Conservation (phyloP, 441 rosid genomes). For the Manihot esculenta region DNA sequence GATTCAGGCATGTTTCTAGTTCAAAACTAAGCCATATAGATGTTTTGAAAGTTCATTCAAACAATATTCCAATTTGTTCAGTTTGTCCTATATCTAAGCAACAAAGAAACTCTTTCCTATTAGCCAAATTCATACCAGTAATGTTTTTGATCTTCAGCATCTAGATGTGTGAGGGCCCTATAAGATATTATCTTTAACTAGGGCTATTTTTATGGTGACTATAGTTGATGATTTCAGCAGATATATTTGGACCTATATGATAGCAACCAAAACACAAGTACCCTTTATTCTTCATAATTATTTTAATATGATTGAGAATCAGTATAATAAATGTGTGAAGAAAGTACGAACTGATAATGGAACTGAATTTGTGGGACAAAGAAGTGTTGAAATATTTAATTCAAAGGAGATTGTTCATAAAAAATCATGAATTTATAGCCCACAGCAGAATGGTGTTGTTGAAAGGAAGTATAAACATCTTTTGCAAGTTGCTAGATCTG, state of each 20-base stretch:
- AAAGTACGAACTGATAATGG: not conserved
- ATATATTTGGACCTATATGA: slow-evolving; percentile 11
- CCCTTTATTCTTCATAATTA: not conserved
- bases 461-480: not conserved
- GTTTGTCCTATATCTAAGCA: too few species aligned
- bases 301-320: not conserved
- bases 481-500: not conserved
- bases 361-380: not conserved
- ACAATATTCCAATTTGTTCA: too few species aligned
- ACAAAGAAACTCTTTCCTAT: too few species aligned
- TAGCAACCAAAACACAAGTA: not conserved
- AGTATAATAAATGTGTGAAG: not conserved
- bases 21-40: too few species aligned
- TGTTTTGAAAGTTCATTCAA: too few species aligned
- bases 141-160: too few species aligned
- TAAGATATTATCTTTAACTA: not conserved
- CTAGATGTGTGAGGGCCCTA: slow-evolving; percentile 12
- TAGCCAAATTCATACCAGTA: too few species aligned
- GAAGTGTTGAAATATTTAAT: not conserved
- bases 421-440: not conserved
- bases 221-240: slow-evolving; percentile 4
- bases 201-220: not conserved
- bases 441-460: not conserved
- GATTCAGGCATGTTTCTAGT: too few species aligned
- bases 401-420: not conserved